phyloP scores from a whole-genome alignment of 345 rosid genomes.

The Excoecaria agallocha region DNA sequence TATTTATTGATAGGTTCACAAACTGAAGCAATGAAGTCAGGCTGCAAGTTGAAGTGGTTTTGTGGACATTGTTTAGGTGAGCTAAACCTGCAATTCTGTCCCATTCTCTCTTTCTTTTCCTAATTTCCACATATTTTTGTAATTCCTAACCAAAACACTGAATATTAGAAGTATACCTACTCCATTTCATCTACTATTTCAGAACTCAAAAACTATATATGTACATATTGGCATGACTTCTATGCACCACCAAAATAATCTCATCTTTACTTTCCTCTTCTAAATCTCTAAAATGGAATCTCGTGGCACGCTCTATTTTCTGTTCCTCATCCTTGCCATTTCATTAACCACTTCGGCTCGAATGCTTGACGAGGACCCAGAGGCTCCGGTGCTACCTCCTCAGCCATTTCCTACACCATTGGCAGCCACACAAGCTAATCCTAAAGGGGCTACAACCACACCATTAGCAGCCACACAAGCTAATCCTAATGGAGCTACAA shows the following conservation, averaged over 20 bases:
- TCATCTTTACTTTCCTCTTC: background rate
- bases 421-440: constrained; percentile 8
- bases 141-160: background rate
- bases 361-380: constrained; percentile 9
- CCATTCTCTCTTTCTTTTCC: background rate
- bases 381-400: constrained; percentile 6
- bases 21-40: too few relatives aligned
- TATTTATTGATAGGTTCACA: too few relatives aligned
- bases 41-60: background rate
- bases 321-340: constrained; percentile 12
- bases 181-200: background rate
- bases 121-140: background rate
- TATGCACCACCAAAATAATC: background rate
- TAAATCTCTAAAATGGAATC: background rate
- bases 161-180: background rate
- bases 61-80: background rate
- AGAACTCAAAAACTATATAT: constrained; percentile 1
- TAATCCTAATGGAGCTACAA: background rate
- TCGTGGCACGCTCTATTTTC: background rate
- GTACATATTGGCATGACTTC: background rate
- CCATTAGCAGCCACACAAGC: constrained; percentile 4
- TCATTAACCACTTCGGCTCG: constrained; percentile 8
- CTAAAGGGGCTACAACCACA: background rate
- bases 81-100: background rate
- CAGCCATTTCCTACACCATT: constrained; percentile 6